Evolutionary conservation across 2,329 filamentous ascomycete genomes (phyloP).

Genomic region (Aspergillus costaricaensis): DNA sequence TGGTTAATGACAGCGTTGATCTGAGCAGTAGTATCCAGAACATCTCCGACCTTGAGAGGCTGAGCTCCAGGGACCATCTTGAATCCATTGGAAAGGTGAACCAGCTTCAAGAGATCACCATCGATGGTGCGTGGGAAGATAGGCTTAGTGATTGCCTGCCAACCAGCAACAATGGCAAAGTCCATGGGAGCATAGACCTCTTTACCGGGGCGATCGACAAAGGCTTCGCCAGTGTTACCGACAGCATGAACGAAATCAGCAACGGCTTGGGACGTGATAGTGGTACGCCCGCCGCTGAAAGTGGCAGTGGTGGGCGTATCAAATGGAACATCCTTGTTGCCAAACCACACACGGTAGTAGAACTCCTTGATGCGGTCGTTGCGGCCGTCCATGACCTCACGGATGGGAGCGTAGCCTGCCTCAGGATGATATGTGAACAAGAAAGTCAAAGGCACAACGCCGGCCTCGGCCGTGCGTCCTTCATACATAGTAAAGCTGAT

Average conservation of each 20-base stretch:
- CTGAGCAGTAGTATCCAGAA: constrained; percentile 87
- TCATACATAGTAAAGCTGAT: constrained; percentile 91
- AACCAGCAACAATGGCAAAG: constrained; percentile 95
- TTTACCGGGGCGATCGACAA: constrained; percentile 93
- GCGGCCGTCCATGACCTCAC: constrained; percentile 91
- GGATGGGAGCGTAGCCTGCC: constrained; percentile 94
- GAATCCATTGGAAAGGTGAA: constrained; percentile 96
- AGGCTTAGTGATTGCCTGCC: constrained; percentile 99
- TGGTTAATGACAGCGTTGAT: constrained; percentile 99
- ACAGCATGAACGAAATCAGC: constrained; percentile 99
- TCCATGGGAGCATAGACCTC: constrained; percentile 96
- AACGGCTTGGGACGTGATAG: constrained; percentile 87
- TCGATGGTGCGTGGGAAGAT: constrained; percentile 98
- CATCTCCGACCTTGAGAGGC: constrained; percentile 92
- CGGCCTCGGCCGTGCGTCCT: constrained; percentile 81
- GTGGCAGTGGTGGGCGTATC: constrained; percentile 80
- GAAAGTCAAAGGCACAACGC: constrained; percentile 79
- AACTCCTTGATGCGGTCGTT: constrained; percentile 99
- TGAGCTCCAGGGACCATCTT: constrained; percentile 96
- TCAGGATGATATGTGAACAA: constrained; percentile 93
- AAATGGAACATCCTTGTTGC: constrained; percentile 78
- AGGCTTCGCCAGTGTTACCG: constrained; percentile 95
- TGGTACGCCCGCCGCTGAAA: constrained; percentile 86
- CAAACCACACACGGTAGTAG: constrained; percentile 98
- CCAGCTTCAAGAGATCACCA: constrained; percentile 91